Conservation (phyloP, 192 early-diverging fungal species). For the Coemansia sp. region DNA sequence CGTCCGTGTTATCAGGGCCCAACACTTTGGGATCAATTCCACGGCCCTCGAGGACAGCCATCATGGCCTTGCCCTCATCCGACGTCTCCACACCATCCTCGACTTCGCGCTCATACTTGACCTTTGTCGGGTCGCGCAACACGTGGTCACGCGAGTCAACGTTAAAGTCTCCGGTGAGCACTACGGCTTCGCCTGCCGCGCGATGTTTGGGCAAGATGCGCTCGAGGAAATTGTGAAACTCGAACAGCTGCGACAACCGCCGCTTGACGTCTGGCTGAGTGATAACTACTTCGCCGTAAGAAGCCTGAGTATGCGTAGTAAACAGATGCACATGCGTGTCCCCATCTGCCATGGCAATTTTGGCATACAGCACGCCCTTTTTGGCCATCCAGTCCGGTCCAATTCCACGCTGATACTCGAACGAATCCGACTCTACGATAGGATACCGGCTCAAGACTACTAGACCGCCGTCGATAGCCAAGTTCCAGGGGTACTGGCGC, state of each 20-base stretch:
- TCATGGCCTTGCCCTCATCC: constrained; percentile 64
- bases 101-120: constrained; percentile 50
- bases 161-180: constrained; percentile 74
- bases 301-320: constrained; percentile 87
- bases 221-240: constrained; percentile 71
- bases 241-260: constrained; percentile 64
- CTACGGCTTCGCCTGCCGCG: constrained; percentile 58
- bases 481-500: constrained; percentile 64
- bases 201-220: constrained; percentile 51
- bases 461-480: constrained; percentile 77
- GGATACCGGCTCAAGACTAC: constrained; percentile 76
- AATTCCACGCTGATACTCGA: constrained; percentile 69
- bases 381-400: constrained; percentile 73
- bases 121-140: constrained; percentile 24
- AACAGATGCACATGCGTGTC: constrained; percentile 67
- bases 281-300: constrained; percentile 63
- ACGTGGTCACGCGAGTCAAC: constrained; percentile 56
- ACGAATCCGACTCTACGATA: constrained; percentile 61
- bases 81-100: constrained; percentile 52
- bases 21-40: constrained; percentile 52
- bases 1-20: constrained; percentile 48
- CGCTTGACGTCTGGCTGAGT: constrained; percentile 60
- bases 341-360: constrained; percentile 61
- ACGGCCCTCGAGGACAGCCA: constrained; percentile 57
- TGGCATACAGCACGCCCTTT: constrained; percentile 81